phyloP scores from a whole-genome alignment of 2,329 filamentous ascomycete species.

The Niveomyces coronatus region DNA sequence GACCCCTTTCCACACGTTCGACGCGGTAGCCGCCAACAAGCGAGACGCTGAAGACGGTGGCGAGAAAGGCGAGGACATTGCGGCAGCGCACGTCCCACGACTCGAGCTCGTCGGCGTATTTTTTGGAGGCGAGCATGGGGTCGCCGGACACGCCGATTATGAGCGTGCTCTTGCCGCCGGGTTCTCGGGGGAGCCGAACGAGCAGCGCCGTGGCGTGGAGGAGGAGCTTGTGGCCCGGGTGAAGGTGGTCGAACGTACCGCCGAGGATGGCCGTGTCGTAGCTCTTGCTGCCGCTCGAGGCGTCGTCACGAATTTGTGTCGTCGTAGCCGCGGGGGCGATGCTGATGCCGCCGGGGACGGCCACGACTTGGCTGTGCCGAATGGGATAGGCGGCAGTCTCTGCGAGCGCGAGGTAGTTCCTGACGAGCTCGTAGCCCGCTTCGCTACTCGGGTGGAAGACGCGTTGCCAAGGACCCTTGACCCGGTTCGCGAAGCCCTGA shows the following conservation, averaged over 20 bases:
- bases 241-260: constrained; percentile 93
- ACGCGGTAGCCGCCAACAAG: constrained; percentile 18
- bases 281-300: constrained; percentile 9
- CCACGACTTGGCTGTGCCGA: constrained; percentile 39
- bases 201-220: constrained; percentile 77
- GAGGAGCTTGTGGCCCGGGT: constrained; percentile 91
- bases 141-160: constrained; percentile 86
- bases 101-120: constrained; percentile 71
- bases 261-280: constrained; percentile 58
- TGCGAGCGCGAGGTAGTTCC: constrained; percentile 35
- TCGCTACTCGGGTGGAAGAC: constrained; percentile 60
- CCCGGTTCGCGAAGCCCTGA: constrained; percentile 39
- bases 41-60: constrained; percentile 43
- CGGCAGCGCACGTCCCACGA: constrained; percentile 66
- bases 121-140: constrained; percentile 78
- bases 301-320: too few species aligned
- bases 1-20: constrained; percentile 1
- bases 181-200: constrained; percentile 40
- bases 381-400: constrained; percentile 37
- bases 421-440: constrained; percentile 48
- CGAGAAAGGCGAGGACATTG: constrained; percentile 63
- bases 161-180: constrained; percentile 40
- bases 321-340: constrained; percentile 18
- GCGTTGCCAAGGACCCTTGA: constrained; percentile 48
- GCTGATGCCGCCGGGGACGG: constrained; percentile 42